Percentiles rank a stretch among this genome's conserved stretches.
phyloP scores from a whole-genome alignment of 2,329 filamentous ascomycete genomes.

The Fonsecaea erecta region DNA sequence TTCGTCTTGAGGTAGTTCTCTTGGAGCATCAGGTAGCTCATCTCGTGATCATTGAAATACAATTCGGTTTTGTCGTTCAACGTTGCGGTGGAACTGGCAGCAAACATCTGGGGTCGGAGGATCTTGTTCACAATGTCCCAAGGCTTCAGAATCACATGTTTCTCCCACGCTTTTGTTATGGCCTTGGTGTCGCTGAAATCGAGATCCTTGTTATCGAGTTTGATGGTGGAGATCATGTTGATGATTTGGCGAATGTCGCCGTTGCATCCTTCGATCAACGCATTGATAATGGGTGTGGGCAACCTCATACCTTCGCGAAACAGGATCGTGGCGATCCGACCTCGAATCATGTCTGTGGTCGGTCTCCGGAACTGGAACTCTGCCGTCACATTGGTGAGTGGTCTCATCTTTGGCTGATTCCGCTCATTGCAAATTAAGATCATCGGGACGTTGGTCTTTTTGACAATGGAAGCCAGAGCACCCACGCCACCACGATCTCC shows the following conservation, averaged over 20 bases:
- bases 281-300: conserved; percentile 80
- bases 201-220: conserved; percentile 76
- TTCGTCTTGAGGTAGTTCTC: conserved; percentile 93
- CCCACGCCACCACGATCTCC: conserved; percentile 95
- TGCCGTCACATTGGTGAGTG: conserved; percentile 83
- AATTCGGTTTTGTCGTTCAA: conserved; percentile 98
- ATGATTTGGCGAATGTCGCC: conserved; percentile 97
- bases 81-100: conserved; percentile 78
- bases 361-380: conserved; percentile 88
- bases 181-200: conserved; percentile 79
- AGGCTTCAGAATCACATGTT: conserved; percentile 92
- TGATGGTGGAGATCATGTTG: conserved; percentile 96
- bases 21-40: conserved; percentile 96
- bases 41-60: conserved; percentile 99
- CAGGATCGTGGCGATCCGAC: conserved; percentile 92
- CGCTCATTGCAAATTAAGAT: conserved; percentile 99
- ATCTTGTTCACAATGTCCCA: conserved; percentile 98
- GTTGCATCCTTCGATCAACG: conserved; percentile 91
- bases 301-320: conserved; percentile 89
- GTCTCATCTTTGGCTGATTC: conserved; percentile 93
- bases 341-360: conserved; percentile 87
- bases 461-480: conserved; percentile 90
- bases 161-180: conserved; percentile 98
- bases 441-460: conserved; percentile 90
- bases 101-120: conserved; percentile 83